phyloP scores from a whole-genome alignment of 1,284 basidiomycete species.

The Rhodotorula sp. region DNA sequence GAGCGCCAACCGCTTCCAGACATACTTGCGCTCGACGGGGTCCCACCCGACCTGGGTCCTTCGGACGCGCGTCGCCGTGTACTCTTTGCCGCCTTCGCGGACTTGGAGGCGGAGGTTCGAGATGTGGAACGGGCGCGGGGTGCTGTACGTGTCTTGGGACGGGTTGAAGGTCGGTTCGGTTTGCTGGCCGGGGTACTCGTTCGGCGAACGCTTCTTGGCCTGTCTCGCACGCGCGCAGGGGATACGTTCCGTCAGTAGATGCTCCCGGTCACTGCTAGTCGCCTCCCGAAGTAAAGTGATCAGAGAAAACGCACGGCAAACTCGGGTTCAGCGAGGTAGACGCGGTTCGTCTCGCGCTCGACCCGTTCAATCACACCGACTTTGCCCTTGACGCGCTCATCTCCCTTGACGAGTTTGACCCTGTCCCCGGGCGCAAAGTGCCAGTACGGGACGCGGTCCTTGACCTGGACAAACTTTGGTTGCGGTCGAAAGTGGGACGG shows the following conservation, averaged over 20 bases:
- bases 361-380: conserved; percentile 46
- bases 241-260: too few species aligned
- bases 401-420: conserved; percentile 48
- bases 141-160: conserved; percentile 22
- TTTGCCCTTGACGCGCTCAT: conserved; percentile 45
- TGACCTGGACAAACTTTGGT: conserved; percentile 48
- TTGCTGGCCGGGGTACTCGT: conserved; percentile 36
- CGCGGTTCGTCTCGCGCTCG: conserved; percentile 50
- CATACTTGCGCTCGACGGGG: conserved; percentile 22
- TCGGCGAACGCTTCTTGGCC: conserved; percentile 37
- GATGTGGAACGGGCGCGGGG: conserved; percentile 31
- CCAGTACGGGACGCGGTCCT: conserved; percentile 51
- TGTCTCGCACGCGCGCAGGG: not conserved
- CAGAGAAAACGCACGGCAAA: conserved; percentile 31
- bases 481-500: conserved; percentile 46
- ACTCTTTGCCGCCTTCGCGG: conserved; percentile 22
- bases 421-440: conserved; percentile 51
- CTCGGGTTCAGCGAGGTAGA: conserved; percentile 46
- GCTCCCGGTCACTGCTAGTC: not conserved
- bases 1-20: conserved; percentile 35
- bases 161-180: conserved; percentile 15
- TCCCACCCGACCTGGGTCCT: conserved; percentile 33
- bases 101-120: conserved; percentile 39
- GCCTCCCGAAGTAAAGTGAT: too few species aligned
- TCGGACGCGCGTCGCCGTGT: conserved; percentile 31